Conservation (phyloP, 768 basidiomycete genomes). For the Trametes maxima region DNA sequence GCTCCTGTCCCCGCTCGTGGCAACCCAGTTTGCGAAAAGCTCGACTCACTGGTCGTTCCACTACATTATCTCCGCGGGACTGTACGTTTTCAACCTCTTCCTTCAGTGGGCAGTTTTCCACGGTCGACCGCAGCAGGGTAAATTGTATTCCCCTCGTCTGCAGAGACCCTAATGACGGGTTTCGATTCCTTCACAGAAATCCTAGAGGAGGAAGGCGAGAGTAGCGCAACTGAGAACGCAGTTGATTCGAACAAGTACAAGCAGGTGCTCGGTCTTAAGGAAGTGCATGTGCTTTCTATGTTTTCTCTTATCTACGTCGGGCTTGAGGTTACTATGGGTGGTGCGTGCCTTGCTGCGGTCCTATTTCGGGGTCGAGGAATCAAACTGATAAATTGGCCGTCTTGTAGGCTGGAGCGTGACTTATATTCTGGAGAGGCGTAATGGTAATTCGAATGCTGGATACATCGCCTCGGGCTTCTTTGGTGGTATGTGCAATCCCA, state of each 20-base stretch:
- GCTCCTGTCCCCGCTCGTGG: slow-evolving; percentile 52
- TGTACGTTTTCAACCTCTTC: slow-evolving; percentile 26
- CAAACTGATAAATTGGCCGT: not conserved
- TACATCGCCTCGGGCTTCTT: slow-evolving; percentile 49
- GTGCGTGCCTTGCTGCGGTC: slow-evolving; percentile 21
- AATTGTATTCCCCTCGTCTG: not conserved
- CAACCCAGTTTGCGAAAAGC: slow-evolving; percentile 54
- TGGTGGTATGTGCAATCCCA: slow-evolving; percentile 29
- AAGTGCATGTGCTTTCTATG: slow-evolving; percentile 42
- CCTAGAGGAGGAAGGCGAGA: slow-evolving; percentile 30
- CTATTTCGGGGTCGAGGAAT: not conserved
- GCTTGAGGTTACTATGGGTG: slow-evolving; percentile 45
- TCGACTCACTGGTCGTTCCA: slow-evolving; percentile 44
- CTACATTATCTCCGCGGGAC: slow-evolving; percentile 41
- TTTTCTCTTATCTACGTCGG: slow-evolving; percentile 47
- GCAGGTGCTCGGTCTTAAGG: slow-evolving; percentile 37
- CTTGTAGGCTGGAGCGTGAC: slow-evolving; percentile 48
- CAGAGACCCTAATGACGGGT: not conserved
- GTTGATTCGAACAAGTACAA: slow-evolving; percentile 33
- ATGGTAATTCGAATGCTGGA: slow-evolving; percentile 41
- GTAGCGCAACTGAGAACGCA: slow-evolving; percentile 31
- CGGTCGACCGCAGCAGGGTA: slow-evolving; percentile 32
- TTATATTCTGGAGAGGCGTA: slow-evolving; percentile 41
- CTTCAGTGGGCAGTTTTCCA: slow-evolving; percentile 31
- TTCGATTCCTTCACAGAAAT: slow-evolving; percentile 25